Evolutionary conservation across 1,139 yeast genomes (phyloP).

Genomic region (Sugiyamaella castrensis): DNA sequence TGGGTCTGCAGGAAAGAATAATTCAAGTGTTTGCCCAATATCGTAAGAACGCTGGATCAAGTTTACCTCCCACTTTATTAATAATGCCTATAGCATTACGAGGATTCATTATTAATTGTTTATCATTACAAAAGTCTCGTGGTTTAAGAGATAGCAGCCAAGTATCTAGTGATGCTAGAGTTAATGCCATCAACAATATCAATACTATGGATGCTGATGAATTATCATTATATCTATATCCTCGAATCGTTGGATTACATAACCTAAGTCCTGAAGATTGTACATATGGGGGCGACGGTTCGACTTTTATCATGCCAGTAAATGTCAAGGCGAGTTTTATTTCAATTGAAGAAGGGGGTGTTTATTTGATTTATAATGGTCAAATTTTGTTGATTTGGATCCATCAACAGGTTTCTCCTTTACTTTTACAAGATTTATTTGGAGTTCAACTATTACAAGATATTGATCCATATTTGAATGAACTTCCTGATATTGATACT

Average conservation of each 20-base stretch:
- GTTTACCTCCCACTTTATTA: slow-evolving; percentile 59
- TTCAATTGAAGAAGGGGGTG: slow-evolving; percentile 64
- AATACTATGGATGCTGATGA: slow-evolving; percentile 56
- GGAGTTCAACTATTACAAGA: slow-evolving; percentile 58
- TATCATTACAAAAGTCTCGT: slow-evolving; percentile 66
- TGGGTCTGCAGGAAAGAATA: slow-evolving; percentile 59
- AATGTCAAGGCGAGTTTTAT: slow-evolving; percentile 47
- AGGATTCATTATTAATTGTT: slow-evolving; percentile 64
- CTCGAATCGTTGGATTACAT: slow-evolving; percentile 75
- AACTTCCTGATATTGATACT: slow-evolving; percentile 69
- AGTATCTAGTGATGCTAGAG: slow-evolving; percentile 47
- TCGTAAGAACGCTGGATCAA: slow-evolving; percentile 48
- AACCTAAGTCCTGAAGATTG: slow-evolving; percentile 53
- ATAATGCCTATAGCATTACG: slow-evolving; percentile 80
- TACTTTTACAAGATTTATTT: slow-evolving; percentile 69
- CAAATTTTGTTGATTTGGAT: slow-evolving; percentile 61
- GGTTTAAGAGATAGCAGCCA: slow-evolving; percentile 50
- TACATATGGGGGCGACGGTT: slow-evolving; percentile 37
- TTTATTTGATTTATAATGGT: slow-evolving; percentile 75
- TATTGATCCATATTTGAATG: slow-evolving; percentile 48
- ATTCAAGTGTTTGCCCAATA: slow-evolving; percentile 77
- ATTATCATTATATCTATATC: slow-evolving; percentile 69
- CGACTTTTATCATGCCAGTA: slow-evolving; percentile 50
- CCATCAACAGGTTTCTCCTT: slow-evolving; percentile 65
- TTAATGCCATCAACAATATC: slow-evolving; percentile 56